Base-by-base conservation (phyloP, 495 filamentous ascomycete genomes). In the Cercophora sp. region DNA sequence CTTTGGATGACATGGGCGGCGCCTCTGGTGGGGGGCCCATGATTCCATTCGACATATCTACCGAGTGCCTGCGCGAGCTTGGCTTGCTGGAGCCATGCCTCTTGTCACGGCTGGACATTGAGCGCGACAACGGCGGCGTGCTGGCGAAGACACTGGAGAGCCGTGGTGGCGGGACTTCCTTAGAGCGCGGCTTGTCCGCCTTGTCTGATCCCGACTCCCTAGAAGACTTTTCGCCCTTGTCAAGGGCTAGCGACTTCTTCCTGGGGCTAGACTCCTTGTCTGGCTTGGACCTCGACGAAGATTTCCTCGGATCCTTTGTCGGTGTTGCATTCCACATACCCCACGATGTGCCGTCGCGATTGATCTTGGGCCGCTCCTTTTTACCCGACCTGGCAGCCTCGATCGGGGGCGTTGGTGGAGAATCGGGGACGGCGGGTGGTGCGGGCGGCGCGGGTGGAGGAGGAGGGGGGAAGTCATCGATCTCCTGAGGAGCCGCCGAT, bases 21-120 rank as follows among this genome's bases (percentile, higher is more conserved):
- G 63, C 57, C 27, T 77, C 70, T 1, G 76, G 74, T 0, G 77
- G 78, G 3, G 77, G 75, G 13, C 71, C 79, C 23, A 64, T 62
- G 18, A 80, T 58, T 16, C 70, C 78, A 27, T 61, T 63, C 19
- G 57, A 57, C 55, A 77, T 70, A 10, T 75, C 72, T 8, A 74
- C 64, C 4, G 77, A 80, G 16, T 72, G 64, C 13, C 73, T 72
- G 13, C 79, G 74, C 27, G 77, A 78, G 41, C 72, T 70, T 51
- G 69, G 66, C 50, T 71, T 72, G 48, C 60, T 54, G 25, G 63
- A 37, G 53, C 57, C 48, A 39, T 57, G 56, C 15, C 75, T 68
- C 59, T 75, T 79, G 22, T 80, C 77, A 29, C 74, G 71, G 25
- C 66, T 69, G 16, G 78, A 76, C 59, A 71, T 71, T 9, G 78